A percentile compares a stretch with the other conserved stretches of the same genome.
Conservation (phyloP, 2,329 filamentous ascomycete genomes). For the Fusarium annulatum region DNA sequence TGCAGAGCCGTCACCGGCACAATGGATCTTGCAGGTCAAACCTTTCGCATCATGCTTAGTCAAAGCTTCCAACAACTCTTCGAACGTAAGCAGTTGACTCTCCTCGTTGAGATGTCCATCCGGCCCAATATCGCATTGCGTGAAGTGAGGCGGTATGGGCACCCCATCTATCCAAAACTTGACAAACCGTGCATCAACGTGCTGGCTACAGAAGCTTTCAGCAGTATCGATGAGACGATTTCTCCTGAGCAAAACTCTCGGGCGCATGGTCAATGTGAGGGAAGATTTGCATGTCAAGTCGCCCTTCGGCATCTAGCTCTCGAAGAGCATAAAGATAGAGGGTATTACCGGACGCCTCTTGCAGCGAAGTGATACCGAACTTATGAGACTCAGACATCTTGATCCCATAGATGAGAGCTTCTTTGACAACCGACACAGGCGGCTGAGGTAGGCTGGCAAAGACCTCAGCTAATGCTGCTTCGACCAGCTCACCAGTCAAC, state of each 20-base stretch:
- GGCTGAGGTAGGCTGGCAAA: background rate
- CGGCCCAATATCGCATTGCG: background rate
- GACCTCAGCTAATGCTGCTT: background rate
- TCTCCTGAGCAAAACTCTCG: background rate
- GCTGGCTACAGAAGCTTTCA: background rate
- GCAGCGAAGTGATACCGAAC: background rate
- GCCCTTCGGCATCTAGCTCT: background rate
- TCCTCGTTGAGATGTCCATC: background rate
- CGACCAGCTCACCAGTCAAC: background rate
- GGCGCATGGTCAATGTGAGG: background rate
- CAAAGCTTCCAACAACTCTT: background rate
- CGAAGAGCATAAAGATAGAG: background rate
- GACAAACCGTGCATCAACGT: background rate
- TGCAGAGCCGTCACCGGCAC: background rate
- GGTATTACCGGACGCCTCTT: background rate
- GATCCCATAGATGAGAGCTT: background rate
- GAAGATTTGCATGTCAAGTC: background rate
- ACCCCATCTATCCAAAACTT: background rate
- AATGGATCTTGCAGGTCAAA: background rate
- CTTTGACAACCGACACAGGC: background rate
- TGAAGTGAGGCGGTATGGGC: background rate
- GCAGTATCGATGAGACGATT: background rate
- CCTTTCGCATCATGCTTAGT: background rate
- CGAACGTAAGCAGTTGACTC: accelerated
- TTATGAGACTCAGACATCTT: background rate